Conservation (phyloP, 2,329 filamentous ascomycete species). For the Colletotrichum kahawae region DNA sequence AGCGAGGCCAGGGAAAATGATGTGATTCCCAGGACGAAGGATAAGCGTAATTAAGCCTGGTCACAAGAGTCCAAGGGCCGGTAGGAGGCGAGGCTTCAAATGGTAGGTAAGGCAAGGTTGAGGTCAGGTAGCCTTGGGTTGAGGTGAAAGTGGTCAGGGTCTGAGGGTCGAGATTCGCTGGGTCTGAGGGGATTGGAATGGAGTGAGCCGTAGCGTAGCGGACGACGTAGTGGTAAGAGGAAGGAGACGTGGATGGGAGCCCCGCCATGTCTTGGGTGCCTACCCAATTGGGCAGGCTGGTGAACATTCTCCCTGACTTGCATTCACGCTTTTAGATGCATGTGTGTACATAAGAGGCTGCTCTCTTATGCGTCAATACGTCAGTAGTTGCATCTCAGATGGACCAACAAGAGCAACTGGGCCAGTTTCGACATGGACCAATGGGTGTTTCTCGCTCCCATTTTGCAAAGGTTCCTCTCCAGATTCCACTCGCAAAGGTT, state of each 20-base stretch:
- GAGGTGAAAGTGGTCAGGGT: neutral
- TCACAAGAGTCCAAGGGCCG: neutral
- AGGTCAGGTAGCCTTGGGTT: neutral
- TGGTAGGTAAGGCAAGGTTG: neutral
- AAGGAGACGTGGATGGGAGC: neutral
- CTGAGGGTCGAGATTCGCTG: neutral
- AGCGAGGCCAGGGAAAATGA: neutral
- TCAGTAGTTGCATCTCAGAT: neutral
- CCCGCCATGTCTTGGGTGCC: neutral
- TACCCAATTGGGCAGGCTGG: slow-evolving; percentile 12
- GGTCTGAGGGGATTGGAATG: neutral
- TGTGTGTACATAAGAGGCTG: neutral
- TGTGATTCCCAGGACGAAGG: neutral
- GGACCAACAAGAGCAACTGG: neutral
- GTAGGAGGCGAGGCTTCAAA: neutral
- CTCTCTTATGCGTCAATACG: neutral
- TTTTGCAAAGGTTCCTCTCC: neutral
- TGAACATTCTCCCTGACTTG: neutral
- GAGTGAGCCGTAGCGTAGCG: neutral
- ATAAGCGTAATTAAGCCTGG: neutral
- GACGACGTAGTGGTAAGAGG: neutral
- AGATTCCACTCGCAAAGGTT: neutral
- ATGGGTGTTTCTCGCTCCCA: neutral
- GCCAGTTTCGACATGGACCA: neutral
- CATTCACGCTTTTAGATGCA: neutral